These are phyloP conservation scores for Immersiporthe knoxdaviesiana DNA, from an alignment of 2,329 filamentous ascomycete genomes.

Conservation along the genomic window DNA sequence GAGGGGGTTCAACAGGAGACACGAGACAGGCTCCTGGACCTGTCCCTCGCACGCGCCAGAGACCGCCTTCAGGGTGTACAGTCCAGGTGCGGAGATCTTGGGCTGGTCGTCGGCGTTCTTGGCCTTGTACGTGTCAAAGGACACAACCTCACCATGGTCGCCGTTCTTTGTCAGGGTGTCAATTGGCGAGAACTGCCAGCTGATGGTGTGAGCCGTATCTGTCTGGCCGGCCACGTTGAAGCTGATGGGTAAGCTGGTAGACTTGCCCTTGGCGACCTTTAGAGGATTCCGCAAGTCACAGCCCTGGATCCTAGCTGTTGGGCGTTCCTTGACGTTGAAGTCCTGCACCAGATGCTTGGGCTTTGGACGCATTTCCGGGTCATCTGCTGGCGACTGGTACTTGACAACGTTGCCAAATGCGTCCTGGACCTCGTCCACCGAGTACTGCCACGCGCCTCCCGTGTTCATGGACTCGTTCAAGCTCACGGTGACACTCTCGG, in stretches of 20 bases:
- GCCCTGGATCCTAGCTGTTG: constrained; percentile 69
- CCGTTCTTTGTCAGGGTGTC: constrained; percentile 70
- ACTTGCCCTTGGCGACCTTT: constrained; percentile 77
- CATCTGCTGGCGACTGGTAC: constrained; percentile 69
- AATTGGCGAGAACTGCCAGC: constrained; percentile 81
- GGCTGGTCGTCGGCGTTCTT: constrained; percentile 67
- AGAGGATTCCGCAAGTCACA: constrained; percentile 82
- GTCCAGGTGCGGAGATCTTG: constrained; percentile 73
- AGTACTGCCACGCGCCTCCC: constrained; percentile 84
- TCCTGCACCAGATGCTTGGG: constrained; percentile 70
- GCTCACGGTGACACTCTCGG: constrained; percentile 75
- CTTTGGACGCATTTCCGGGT: constrained; percentile 66
- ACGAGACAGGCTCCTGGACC: constrained; percentile 91
- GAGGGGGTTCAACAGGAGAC: constrained; percentile 86
- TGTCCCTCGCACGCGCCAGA: constrained; percentile 83
- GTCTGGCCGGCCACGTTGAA: constrained; percentile 66
- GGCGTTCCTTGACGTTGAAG: constrained; percentile 86
- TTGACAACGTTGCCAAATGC: constrained; percentile 84
- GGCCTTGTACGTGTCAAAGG: constrained; percentile 61
- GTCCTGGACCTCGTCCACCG: constrained; percentile 89
- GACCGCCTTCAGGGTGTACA: constrained; percentile 84
- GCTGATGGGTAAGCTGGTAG: constrained; percentile 69
- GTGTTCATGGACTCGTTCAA: constrained; percentile 86
- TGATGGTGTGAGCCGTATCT: constrained; percentile 69
- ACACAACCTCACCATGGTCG: constrained; percentile 66